phyloP scores from a whole-genome alignment of 805 yeast genomes.

The Wilhelminamyces savonicus region DNA sequence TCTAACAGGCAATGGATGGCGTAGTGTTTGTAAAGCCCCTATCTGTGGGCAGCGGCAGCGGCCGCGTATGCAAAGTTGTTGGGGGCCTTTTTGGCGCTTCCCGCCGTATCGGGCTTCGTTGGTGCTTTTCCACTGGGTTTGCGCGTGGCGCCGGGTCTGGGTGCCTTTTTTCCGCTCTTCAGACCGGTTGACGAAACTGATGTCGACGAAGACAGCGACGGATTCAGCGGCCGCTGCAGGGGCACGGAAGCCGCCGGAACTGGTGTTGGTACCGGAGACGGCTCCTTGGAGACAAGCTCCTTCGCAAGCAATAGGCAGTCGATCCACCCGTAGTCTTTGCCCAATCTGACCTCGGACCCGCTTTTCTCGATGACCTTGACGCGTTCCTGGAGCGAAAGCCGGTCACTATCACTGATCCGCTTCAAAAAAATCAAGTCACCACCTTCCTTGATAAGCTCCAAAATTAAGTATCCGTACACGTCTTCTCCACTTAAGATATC shows the following conservation, averaged over 20 bases:
- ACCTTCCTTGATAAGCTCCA: slow-evolving; percentile 49
- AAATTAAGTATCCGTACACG: slow-evolving; percentile 54
- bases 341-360: slow-evolving; percentile 31
- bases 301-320: slow-evolving; percentile 64
- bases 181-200: too few relatives aligned
- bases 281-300: slow-evolving; percentile 29
- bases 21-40: not conserved
- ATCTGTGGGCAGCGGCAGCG: slow-evolving; percentile 35
- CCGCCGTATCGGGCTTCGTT: not conserved
- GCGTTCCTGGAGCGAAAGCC: slow-evolving; percentile 14
- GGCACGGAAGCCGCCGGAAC: slow-evolving; percentile 1
- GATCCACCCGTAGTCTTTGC: slow-evolving; percentile 56
- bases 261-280: slow-evolving; percentile 1
- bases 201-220: slow-evolving; percentile 1
- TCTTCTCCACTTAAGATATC: slow-evolving; percentile 28
- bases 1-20: too few relatives aligned
- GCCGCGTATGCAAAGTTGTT: slow-evolving; percentile 41
- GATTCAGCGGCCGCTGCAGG: slow-evolving; percentile 1
- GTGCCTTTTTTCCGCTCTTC: too few relatives aligned
- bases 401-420: slow-evolving; percentile 31
- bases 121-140: slow-evolving; percentile 2
- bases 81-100: slow-evolving; percentile 4
- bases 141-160: not conserved
- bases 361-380: slow-evolving; percentile 22
- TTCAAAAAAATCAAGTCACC: slow-evolving; percentile 53